Conservation (phyloP, 371 early-diverging fungal species). For the Lichtheimia ramosa region DNA sequence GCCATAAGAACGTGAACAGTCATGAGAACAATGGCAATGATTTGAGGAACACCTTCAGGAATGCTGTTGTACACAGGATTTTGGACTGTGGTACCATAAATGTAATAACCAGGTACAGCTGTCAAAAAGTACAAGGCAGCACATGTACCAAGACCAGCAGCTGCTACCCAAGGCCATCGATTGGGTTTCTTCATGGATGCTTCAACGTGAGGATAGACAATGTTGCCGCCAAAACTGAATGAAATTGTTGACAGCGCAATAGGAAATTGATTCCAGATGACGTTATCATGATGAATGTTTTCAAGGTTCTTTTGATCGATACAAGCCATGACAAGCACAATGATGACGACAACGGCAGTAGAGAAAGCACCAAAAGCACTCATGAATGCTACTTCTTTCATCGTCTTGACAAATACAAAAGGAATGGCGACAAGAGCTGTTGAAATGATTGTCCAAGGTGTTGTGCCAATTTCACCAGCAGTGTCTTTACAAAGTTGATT, state of each 20-base stretch:
- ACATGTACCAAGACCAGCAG: constrained; percentile 68
- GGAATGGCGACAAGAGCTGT: constrained; percentile 55
- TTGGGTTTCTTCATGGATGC: constrained; percentile 79
- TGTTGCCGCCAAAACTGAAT: constrained; percentile 82
- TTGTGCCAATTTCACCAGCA: constrained; percentile 31
- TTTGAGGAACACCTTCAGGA: constrained; percentile 62
- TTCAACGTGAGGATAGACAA: constrained; percentile 85
- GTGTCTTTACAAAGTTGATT: constrained; percentile 48
- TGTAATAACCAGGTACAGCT: constrained; percentile 77
- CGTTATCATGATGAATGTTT: constrained; percentile 37
- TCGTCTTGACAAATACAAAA: constrained; percentile 53
- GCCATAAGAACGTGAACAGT: constrained; percentile 84
- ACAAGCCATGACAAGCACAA: constrained; percentile 46
- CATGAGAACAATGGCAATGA: constrained; percentile 71
- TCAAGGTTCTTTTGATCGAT: constrained; percentile 24
- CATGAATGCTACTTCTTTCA: constrained; percentile 65
- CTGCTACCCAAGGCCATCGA: constrained; percentile 71
- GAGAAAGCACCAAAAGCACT: constrained; percentile 62
- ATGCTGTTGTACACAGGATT: constrained; percentile 79
- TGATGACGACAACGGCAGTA: constrained; percentile 62
- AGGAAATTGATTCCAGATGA: constrained; percentile 57
- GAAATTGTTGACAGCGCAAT: constrained; percentile 66
- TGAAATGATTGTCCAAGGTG: constrained; percentile 68
- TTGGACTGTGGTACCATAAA: constrained; percentile 70
- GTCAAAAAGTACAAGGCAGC: constrained; percentile 75